Evolutionary conservation across 2,329 filamentous ascomycete genomes (phyloP), one percentile per base, ranked within the genome.

Genomic region (Colletotrichum destructivum): DNA sequence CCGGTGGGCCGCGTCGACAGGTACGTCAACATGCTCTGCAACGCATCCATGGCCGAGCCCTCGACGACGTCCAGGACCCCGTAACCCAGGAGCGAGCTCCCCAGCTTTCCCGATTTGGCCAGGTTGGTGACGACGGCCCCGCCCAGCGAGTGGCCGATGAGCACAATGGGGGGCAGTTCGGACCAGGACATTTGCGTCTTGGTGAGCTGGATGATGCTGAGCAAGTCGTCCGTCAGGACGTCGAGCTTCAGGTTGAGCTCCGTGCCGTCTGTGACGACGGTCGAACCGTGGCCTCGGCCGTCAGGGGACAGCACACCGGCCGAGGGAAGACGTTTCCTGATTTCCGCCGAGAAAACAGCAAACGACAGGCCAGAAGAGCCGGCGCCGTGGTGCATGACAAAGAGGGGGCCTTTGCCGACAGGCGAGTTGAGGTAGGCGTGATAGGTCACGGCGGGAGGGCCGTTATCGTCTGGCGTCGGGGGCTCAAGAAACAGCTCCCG

Each of bases 31-130:
- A 99, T 99, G 81, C 93, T 95, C 81, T 95, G 91, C 64, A 99
- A 87, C 3, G 96, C 96, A 80, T 98, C 96, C 82, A 99, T 96
- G 44, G 96, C 96, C 0, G 94, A 97, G 13, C 96, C 94, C 82
- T 99, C 96, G 38, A 99, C 96, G 5, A 99, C 94, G 82, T 99
- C 96, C 18, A 99, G 86, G 9, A 98, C 95, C 4, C 91, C 94
- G 82, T 96, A 98, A 23, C 94, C 96, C 18, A 98, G 85, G 1
- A 98, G 81, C 35, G 91, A 88, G 47, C 83, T 81, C 1, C 92
- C 93, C 46, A 98, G 84, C 49, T 86, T 84, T 1, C 90, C 90
- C 21, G 87, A 87, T 77, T 89, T 90, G 15, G 95, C 95, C 67
- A 97, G 86, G 77, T 98, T 91, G 0, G 94, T 97, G 11, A 98